phyloP scores from a whole-genome alignment of 1,139 yeast species.

The Suhomyces panamericanus region DNA sequence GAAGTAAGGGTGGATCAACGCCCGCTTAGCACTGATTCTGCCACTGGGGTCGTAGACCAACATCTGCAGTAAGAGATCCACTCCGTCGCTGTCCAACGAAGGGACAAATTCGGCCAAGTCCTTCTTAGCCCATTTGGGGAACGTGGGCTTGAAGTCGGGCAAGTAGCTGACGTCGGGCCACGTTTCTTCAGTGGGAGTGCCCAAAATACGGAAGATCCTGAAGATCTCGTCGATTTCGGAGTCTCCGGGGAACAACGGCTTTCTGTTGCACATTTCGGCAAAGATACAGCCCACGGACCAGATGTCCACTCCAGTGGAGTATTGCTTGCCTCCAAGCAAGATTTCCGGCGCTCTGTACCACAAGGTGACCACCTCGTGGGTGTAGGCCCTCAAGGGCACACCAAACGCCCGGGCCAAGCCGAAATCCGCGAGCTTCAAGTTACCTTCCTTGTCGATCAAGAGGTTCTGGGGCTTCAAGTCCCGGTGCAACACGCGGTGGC shows the following conservation, averaged over 20 bases:
- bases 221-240: constrained; percentile 97
- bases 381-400: constrained; percentile 92
- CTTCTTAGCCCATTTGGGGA: constrained; percentile 91
- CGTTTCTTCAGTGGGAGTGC: constrained; percentile 89
- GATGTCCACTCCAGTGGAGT: constrained; percentile 97
- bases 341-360: constrained; percentile 99
- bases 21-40: constrained; percentile 92
- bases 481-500: constrained; percentile 92
- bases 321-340: constrained; percentile 92
- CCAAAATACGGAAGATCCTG: constrained; percentile 87
- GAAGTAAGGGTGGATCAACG: constrained; percentile 88
- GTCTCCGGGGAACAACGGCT: constrained; percentile 96
- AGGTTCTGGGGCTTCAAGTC: constrained; percentile 96
- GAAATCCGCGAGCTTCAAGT: constrained; percentile 92
- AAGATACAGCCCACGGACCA: constrained; percentile 99
- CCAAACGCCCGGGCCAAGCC: constrained; percentile 98
- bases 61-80: constrained; percentile 76
- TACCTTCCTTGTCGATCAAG: constrained; percentile 92
- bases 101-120: constrained; percentile 75
- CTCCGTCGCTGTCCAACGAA: constrained; percentile 75
- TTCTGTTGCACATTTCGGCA: constrained; percentile 97
- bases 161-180: constrained; percentile 97
- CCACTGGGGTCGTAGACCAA: constrained; percentile 91
- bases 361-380: constrained; percentile 95
- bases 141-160: constrained; percentile 93